phyloP scores from a whole-genome alignment of 345 rosid genomes.

The Melaleuca alternifolia region DNA sequence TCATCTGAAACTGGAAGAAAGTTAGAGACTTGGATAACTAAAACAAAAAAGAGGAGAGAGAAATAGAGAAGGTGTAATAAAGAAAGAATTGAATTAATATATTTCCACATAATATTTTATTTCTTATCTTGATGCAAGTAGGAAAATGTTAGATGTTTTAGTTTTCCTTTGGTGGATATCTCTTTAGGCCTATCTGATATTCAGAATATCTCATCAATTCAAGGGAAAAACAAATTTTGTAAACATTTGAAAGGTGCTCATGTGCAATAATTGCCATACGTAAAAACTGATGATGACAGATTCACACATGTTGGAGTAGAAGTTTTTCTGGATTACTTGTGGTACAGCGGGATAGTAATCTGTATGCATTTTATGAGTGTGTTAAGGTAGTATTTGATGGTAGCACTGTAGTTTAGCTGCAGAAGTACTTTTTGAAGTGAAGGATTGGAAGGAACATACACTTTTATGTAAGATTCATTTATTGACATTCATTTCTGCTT shows the following conservation, averaged over 20 bases:
- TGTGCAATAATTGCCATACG: neutral
- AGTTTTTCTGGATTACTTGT: neutral
- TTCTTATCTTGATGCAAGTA: neutral
- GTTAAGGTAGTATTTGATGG: neutral
- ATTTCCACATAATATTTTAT: neutral
- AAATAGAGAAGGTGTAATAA: neutral
- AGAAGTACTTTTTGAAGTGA: neutral
- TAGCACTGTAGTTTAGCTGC: neutral
- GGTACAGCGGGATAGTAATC: neutral
- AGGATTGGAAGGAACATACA: neutral
- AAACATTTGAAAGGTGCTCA: neutral
- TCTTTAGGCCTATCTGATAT: neutral
- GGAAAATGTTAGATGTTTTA: neutral
- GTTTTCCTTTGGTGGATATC: neutral
- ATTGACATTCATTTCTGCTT: neutral
- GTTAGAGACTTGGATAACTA: neutral
- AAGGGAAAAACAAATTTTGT: neutral
- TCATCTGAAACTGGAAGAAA: neutral
- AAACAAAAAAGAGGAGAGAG: neutral
- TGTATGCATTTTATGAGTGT: neutral
- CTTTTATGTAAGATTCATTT: neutral
- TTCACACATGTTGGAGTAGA: neutral
- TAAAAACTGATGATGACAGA: neutral
- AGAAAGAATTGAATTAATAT: neutral
- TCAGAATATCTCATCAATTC: neutral